Base-by-base conservation (phyloP, 2,329 filamentous ascomycete species). In the Fusarium pilosicola region DNA sequence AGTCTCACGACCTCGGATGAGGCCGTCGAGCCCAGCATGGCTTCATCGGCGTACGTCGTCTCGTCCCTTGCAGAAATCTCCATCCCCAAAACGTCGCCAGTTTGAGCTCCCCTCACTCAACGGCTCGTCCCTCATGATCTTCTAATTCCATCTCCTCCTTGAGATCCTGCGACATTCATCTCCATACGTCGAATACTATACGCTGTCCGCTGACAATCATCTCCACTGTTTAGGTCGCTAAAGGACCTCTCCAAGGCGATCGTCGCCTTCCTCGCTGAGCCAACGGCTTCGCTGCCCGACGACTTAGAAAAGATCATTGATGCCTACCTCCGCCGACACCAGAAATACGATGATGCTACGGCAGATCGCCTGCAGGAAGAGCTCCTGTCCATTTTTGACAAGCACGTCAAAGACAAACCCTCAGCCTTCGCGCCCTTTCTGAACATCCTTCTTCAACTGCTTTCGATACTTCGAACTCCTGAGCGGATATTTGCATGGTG, bases 341-440 rank as follows among this genome's bases (percentile, higher is more conserved):
- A 88, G 63, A 88, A 88, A 74, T 88, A 89, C 72, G 93, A 95
- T 77, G 92, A 94, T 58, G 83, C 86, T 63, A 87, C 90, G 45
- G 87, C 90, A n/a, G 92, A 94, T 74, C 90, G 91, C 65, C 86
- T 95, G 57, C 90, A 94, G 70, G 92, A 94, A 45, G 93, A 95
- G 76, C 86, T 96, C 13, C 84, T 92, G 45, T 82, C 86, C 30
- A 86, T 94, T 61, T 94, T 92, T 83, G 86, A 91, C 65, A 90
- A 88, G 77, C 85, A 89, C 73, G 88, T 95, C 67, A 85, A 86
- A 30, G 86, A 87, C 39, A 85, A 86, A 30, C 84, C 88, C 6
- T 80, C 86, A 57, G 88, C 89, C 74, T 88, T 89, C 79, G 89
- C 88, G 14, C 83, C 90, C n/a, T 96, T 95, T 81, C 85, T 95